Evolutionary conservation across 306 rosid genomes (phyloP).

Genomic region (Morella rubra): DNA sequence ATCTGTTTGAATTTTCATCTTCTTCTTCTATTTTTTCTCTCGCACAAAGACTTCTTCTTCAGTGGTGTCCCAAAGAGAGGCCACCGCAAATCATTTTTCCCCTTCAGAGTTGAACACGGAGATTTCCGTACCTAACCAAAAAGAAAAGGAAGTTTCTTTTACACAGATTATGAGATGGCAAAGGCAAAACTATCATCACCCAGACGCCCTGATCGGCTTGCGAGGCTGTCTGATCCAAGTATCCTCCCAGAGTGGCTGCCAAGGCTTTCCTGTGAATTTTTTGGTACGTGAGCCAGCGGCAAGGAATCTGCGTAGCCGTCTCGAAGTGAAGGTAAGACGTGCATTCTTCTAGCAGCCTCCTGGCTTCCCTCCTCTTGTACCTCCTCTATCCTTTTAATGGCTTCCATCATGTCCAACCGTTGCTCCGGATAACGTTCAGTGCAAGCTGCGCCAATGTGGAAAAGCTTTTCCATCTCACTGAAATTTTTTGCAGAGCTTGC

Average conservation of each 20-base stretch:
- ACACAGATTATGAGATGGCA: slow-evolving; percentile 19
- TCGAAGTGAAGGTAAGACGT: slow-evolving; percentile 36
- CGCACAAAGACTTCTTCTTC: neutral
- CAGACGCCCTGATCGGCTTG: slow-evolving; percentile 23
- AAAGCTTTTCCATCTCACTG: slow-evolving; percentile 51
- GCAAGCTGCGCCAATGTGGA: slow-evolving; percentile 63
- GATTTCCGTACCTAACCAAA: slow-evolving; percentile 1
- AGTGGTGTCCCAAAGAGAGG: no score
- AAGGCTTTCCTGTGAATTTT: slow-evolving; percentile 23
- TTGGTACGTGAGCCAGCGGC: slow-evolving; percentile 2
- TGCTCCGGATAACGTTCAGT: slow-evolving; percentile 42
- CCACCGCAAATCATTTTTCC: neutral
- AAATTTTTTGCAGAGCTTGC: slow-evolving; percentile 18
- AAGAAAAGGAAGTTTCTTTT: slow-evolving; percentile 5
- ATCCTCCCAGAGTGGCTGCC: slow-evolving; percentile 19
- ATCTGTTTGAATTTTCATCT: neutral
- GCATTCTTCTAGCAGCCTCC: slow-evolving; percentile 32
- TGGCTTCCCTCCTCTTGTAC: slow-evolving; percentile 20
- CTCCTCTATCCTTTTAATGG: slow-evolving; percentile 56
- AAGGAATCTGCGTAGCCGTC: slow-evolving; percentile 36
- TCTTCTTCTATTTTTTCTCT: neutral
- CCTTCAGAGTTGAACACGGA: slow-evolving; percentile 10
- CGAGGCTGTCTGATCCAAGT: slow-evolving; percentile 25
- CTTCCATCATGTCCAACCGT: slow-evolving; percentile 53
- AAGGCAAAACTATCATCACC: slow-evolving; percentile 24